These are phyloP conservation scores for Rhizopus microsporus DNA, from an alignment of 371 early-diverging fungal species.

Conservation along the genomic window DNA sequence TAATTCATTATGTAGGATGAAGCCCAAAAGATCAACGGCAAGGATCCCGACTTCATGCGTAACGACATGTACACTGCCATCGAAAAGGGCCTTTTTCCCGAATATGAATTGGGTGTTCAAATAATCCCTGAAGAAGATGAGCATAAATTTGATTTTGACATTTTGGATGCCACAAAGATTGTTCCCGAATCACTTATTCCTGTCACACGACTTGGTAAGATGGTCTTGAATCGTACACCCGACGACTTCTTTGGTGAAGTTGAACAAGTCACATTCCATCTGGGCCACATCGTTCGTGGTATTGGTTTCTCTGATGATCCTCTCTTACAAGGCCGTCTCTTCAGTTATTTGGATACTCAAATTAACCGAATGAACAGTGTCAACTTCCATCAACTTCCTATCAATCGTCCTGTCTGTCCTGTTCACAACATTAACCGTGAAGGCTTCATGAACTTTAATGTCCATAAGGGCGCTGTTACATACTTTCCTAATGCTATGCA, in stretches of 20 bases:
- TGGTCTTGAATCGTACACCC: constrained; percentile 54
- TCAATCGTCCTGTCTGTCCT: constrained; percentile 45
- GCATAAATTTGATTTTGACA: constrained; percentile 48
- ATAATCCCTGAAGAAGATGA: constrained; percentile 43
- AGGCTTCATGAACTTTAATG: constrained; percentile 34
- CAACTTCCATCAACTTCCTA: constrained; percentile 57
- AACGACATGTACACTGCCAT: constrained; percentile 52
- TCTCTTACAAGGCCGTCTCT: constrained; percentile 57
- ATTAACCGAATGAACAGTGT: constrained; percentile 45
- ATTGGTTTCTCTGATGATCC: constrained; percentile 54
- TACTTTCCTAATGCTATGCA: constrained; percentile 24
- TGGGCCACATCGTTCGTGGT: constrained; percentile 47
- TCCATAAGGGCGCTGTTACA: constrained; percentile 19
- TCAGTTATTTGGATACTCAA: constrained; percentile 58
- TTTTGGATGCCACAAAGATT: constrained; percentile 59
- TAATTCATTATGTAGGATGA: constrained; percentile 25
- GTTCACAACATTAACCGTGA: constrained; percentile 59
- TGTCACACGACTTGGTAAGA: constrained; percentile 44
- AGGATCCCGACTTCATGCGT: constrained; percentile 52
- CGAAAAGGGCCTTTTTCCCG: constrained; percentile 49
- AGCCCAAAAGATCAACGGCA: constrained; percentile 52
- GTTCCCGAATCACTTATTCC: constrained; percentile 53
- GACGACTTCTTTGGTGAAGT: constrained; percentile 60
- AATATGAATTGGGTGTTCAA: constrained; percentile 55
- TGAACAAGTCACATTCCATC: constrained; percentile 53